Conservation (phyloP, 805 yeast genomes). For the Priceomyces carsonii region DNA sequence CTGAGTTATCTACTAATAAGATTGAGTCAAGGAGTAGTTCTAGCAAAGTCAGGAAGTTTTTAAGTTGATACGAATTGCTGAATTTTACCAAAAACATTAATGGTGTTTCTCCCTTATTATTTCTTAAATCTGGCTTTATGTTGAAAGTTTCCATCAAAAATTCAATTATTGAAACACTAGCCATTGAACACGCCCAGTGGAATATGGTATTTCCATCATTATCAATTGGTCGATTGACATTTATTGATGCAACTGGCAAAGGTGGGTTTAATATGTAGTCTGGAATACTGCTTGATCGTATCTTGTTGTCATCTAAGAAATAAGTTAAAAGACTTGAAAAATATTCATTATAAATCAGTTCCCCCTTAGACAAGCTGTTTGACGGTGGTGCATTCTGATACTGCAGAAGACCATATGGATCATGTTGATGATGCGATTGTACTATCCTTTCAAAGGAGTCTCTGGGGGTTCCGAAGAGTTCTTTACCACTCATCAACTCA, state of each 20-base stretch:
- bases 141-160: conserved; percentile 60
- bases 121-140: conserved; percentile 69
- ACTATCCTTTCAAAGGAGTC: conserved; percentile 35
- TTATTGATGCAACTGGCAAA: conserved; percentile 50
- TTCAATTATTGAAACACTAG: conserved; percentile 68
- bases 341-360: conserved; percentile 35
- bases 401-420: conserved; percentile 41
- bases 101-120: conserved; percentile 85
- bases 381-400: conserved; percentile 32
- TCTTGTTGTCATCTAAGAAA: conserved; percentile 49
- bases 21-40: conserved; percentile 38
- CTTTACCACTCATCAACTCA: conserved; percentile 39
- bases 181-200: conserved; percentile 96
- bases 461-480: conserved; percentile 42
- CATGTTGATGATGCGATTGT: conserved; percentile 23
- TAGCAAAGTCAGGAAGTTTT: conserved; percentile 36
- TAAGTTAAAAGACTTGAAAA: conserved; percentile 49
- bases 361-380: conserved; percentile 14
- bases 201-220: conserved; percentile 90
- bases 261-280: conserved; percentile 57
- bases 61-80: conserved; percentile 37
- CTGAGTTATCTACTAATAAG: conserved; percentile 36
- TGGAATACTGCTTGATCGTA: conserved; percentile 23
- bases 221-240: conserved; percentile 85
- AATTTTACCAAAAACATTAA: conserved; percentile 49